Conservation (phyloP, 495 filamentous ascomycete genomes). For the Penicillium goetzii region DNA sequence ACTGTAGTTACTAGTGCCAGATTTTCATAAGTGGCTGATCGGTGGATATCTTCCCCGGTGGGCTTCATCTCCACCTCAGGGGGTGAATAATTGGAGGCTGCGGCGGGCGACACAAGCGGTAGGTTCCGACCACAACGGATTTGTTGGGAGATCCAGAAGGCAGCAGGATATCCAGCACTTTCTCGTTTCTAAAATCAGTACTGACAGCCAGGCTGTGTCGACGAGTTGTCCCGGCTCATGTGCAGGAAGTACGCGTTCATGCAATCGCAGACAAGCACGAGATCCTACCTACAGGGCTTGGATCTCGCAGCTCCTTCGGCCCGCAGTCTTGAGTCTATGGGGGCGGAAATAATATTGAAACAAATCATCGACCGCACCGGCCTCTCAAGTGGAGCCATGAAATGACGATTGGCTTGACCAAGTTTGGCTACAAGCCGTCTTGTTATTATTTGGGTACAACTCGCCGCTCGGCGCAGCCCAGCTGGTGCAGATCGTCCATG, state of each 20-base stretch:
- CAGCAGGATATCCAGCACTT: conserved; percentile 14
- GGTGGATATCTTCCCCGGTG: conserved; percentile 16
- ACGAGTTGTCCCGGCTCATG: neutral
- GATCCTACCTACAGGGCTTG: conserved; percentile 7
- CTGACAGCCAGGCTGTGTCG: conserved; percentile 16
- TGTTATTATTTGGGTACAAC: neutral
- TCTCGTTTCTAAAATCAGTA: conserved; percentile 15
- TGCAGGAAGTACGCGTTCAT: conserved; percentile 1
- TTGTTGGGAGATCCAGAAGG: conserved; percentile 14
- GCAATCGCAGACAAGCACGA: neutral
- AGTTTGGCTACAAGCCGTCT: neutral
- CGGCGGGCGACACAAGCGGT: conserved; percentile 11
- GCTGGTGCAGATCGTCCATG: conserved; percentile 13
- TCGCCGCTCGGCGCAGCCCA: conserved; percentile 4
- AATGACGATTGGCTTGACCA: conserved; percentile 21
- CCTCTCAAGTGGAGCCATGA: conserved; percentile 15
- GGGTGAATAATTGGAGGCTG: conserved; percentile 2
- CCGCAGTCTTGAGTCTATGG: neutral
- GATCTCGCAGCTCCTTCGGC: conserved; percentile 12
- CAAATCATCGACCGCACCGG: conserved; percentile 5
- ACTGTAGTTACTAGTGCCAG: too few relatives aligned
- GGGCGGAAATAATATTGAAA: conserved; percentile 9
- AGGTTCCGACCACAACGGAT: conserved; percentile 8
- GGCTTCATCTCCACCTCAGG: conserved; percentile 11
- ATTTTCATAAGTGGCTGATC: conserved; percentile 13